Evolutionary conservation across 202 grass and related monocot species (phyloP).

Genomic region (Saccharum hybrid): DNA sequence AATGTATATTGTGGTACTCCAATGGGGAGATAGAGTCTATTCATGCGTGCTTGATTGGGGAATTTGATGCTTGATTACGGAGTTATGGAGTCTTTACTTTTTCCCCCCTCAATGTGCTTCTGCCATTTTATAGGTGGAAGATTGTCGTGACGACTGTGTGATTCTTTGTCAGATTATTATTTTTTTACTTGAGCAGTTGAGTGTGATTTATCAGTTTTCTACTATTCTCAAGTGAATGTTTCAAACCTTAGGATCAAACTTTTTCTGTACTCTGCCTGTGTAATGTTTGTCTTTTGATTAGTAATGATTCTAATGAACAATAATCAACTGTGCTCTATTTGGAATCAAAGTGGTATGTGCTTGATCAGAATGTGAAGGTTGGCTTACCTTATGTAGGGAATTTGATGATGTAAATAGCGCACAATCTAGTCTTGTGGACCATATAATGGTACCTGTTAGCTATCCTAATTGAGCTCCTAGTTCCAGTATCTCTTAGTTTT

Average conservation of each 20-base stretch:
- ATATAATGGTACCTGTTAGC: background rate
- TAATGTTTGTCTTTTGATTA: background rate
- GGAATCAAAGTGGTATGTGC: background rate
- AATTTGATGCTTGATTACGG: background rate
- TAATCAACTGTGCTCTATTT: background rate
- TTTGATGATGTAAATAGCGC: slow-evolving; percentile 3
- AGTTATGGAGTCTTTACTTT: background rate
- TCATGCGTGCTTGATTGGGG: background rate
- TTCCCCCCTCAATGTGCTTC: background rate
- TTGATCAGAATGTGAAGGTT: background rate
- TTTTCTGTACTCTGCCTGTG: background rate
- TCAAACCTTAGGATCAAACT: background rate
- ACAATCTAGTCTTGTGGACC: background rate
- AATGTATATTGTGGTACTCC: slow-evolving; percentile 9
- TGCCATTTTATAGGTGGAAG: background rate
- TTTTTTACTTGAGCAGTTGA: background rate
- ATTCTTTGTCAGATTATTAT: background rate
- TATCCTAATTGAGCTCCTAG: background rate
- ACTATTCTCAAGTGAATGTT: background rate
- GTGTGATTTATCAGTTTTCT: background rate
- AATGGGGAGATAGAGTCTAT: background rate
- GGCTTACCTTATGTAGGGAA: background rate
- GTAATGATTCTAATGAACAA: background rate
- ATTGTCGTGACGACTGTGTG: background rate
- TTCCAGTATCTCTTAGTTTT: background rate